Conservation (phyloP, 176 grass and related monocot genomes). For the Avena atlantica region DNA sequence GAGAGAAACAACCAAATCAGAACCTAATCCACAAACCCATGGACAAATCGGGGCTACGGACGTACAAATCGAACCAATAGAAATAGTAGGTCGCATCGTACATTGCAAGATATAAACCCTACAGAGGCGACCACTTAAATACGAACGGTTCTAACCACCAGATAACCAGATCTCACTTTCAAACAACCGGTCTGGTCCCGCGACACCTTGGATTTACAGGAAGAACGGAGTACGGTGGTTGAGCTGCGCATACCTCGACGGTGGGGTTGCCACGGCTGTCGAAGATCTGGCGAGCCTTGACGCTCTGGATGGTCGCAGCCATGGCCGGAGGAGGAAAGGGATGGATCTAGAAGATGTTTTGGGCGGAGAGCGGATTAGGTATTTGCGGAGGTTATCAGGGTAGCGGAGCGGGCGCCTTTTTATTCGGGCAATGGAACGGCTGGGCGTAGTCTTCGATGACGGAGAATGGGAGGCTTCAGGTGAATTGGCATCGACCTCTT, state of each 20-base stretch:
- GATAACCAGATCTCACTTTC: not conserved
- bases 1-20: not conserved
- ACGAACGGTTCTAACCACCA: not conserved
- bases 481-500: not conserved
- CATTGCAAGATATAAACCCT: not conserved
- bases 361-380: not conserved
- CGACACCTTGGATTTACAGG: not conserved
- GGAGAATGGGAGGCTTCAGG: not conserved
- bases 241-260: conserved; percentile 5
- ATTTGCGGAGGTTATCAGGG: conserved; percentile 18
- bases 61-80: not conserved
- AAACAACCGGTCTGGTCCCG: not conserved
- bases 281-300: conserved; percentile 20
- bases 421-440: not conserved
- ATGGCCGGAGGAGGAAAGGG: not conserved
- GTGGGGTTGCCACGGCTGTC: conserved; percentile 19
- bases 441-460: conserved; percentile 11
- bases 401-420: not conserved
- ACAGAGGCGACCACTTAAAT: not conserved
- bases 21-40: not conserved
- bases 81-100: not conserved
- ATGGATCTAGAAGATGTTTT: not conserved
- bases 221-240: not conserved
- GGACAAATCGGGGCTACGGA: not conserved
- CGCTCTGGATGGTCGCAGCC: not conserved